These are phyloP conservation scores for Podaxis pistillaris DNA, from an alignment of 768 basidiomycete species.

Conservation along the genomic window DNA sequence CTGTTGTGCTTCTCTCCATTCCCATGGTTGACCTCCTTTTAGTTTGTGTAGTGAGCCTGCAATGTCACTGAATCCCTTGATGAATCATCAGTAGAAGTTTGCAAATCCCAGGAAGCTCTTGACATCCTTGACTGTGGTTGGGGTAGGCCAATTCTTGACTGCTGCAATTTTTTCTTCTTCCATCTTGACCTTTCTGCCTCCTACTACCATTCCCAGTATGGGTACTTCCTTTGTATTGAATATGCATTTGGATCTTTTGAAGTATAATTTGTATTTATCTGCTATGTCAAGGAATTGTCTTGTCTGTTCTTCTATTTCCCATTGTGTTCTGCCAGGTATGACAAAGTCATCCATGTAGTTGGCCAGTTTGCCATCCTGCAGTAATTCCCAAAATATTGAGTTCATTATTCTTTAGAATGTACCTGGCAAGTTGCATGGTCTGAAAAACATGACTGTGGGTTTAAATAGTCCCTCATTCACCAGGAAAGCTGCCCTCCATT, in stretches of 20 bases:
- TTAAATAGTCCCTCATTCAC: constrained; percentile 1
- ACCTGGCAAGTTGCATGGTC: constrained; percentile 13
- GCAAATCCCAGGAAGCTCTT: constrained; percentile 13
- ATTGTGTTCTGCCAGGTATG: too few species aligned
- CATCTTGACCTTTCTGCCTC: constrained; percentile 24
- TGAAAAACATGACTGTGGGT: constrained; percentile 14
- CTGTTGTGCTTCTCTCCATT: constrained; percentile 2
- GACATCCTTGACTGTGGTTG: neutral
- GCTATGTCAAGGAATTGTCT: neutral
- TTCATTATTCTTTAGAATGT: constrained; percentile 14
- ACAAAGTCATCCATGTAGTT: too few species aligned
- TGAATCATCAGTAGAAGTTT: constrained; percentile 14
- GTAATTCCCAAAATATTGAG: neutral
- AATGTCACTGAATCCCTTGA: constrained; percentile 2
- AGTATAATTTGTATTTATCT: constrained; percentile 18
- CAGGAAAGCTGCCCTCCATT: too few species aligned
- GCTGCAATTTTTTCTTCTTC: constrained; percentile 28
- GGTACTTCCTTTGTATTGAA: constrained; percentile 19
- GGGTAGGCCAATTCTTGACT: constrained; percentile 3
- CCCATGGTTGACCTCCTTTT: neutral
- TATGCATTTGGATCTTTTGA: constrained; percentile 23
- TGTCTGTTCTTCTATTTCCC: constrained; percentile 15
- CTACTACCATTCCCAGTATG: constrained; percentile 29
- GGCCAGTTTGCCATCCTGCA: too few species aligned
- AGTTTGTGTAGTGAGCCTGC: neutral